phyloP scores from a whole-genome alignment of 2,329 filamentous ascomycete species.

The Aspergillus awamori region DNA sequence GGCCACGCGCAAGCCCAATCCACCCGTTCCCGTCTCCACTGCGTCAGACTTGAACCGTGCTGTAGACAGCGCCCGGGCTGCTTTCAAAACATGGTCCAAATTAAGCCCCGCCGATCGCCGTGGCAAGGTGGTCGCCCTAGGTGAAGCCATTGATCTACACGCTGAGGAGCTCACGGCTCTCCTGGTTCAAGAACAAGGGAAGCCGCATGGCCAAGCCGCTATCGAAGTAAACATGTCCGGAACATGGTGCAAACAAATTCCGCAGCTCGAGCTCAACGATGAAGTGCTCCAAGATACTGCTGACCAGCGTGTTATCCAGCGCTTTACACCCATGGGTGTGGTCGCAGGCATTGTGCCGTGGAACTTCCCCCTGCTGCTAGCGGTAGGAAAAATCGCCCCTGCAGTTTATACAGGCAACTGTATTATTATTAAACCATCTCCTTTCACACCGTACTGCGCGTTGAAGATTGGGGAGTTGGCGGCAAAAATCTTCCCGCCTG shows the following conservation, averaged over 20 bases:
- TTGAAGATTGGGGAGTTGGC: slow-evolving; percentile 56
- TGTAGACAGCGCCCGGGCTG: not conserved
- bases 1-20: not conserved
- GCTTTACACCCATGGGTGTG: slow-evolving; percentile 38
- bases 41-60: not conserved
- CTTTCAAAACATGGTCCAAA: not conserved
- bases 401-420: slow-evolving; percentile 54
- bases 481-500: slow-evolving; percentile 52
- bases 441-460: slow-evolving; percentile 56
- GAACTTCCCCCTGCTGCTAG: slow-evolving; percentile 52
- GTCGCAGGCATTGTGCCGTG: slow-evolving; percentile 59
- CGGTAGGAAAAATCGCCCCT: slow-evolving; percentile 53
- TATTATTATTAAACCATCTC: slow-evolving; percentile 57
- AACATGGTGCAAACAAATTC: slow-evolving; percentile 12
- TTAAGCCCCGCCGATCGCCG: not conserved
- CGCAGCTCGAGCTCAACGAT: slow-evolving; percentile 43
- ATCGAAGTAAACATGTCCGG: slow-evolving; percentile 18
- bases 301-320: slow-evolving; percentile 23
- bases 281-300: slow-evolving; percentile 51
- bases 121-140: not conserved
- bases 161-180: not conserved
- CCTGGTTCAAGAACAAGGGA: not conserved
- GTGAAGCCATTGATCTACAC: not conserved
- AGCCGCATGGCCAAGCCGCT: not conserved
- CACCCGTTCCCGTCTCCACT: not conserved